Evolutionary conservation across 2,329 filamentous ascomycete genomes (phyloP), one percentile per base, ranked within the genome.

Genomic region (Penicillium sp.): DNA sequence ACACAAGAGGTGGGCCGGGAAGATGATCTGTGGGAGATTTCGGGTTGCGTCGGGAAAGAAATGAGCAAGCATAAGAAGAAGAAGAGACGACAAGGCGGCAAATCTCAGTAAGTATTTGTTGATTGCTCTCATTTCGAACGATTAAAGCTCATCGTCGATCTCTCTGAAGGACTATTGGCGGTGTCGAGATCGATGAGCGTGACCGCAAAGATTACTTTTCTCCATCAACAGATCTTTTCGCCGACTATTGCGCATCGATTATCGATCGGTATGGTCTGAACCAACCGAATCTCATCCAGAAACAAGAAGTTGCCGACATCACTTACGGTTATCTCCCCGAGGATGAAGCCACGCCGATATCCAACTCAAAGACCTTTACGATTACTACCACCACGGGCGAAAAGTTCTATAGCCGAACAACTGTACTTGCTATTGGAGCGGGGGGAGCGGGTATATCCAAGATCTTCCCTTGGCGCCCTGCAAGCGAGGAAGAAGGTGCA

Each of bases 21-120:
- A 52, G 70, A 73, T 6, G 87, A 93, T 62, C 70, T 91, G 8
- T 76, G 81, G 43, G 87, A 92, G 70, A 86, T 93, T 44, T 75
- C 80, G 0, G 85, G 86, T 2, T 90, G 88, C 57, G 88, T 91
- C 0, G 89, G 89, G 0, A 90, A 87, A 63, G 88, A 91, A 64
- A 70, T 91, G 51, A 91, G 87, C 74, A 93, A 93, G 73, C 87
- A 93, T 69, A 81, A 83, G 52, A 77, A 74, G 68, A 87, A 86
- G 75, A 90, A 90, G 77, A 86, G 85, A 74, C 88, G 89, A 74
- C 83, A 84, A 68, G 71, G 57, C 61, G 72, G 53, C 71, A 59
- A 74, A 74, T 66, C 78, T 76, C 77, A 78, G 71, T 63, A 34
- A 47, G 57, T 60, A 15, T 4, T 12, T 24, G 5, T 21, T 45